Base-by-base conservation (phyloP, 116 monocot genomes). In the Dioscorea cayenensis region DNA sequence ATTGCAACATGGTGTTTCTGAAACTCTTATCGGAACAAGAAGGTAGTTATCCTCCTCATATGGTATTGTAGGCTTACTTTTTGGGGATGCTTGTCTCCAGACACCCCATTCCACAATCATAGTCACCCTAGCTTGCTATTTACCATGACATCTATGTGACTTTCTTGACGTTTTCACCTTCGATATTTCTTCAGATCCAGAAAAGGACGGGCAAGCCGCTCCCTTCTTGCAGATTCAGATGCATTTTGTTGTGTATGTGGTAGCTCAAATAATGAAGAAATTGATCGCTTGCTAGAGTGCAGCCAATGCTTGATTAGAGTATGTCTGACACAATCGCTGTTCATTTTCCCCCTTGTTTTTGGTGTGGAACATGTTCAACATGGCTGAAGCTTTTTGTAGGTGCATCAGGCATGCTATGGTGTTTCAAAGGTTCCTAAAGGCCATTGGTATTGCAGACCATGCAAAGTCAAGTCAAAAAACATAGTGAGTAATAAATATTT, bases 371-470 rank as follows among this genome's bases (percentile, higher is more conserved):
- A 55, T 16, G 3, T 55, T 55, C 16, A 71, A 36, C 16, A 28
- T 10, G 25, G 52, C 14, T 38, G 60, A 74, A 52, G 69, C 64
- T 72, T 32, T 71, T 2, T 80, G 72, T 67, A 99, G 99, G 94
- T 99, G 14, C 99, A 99, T 66, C 94, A 94, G 64, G 94, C 94
- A 60, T 99, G 99, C 77, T 99, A 99, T 85, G 99, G 99, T 75
- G 79, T 91, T 73, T 72, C 81, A 71, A 85, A 80, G 81, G 66
- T 85, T 68, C 94, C 91, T 16, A 83, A 80, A 77, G 82, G 79
- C 19, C 68, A 66, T 66, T 99, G 99, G 99, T 81, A 27, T 74
- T 94, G 99, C 73, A 84, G 91, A 79, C 89, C 94, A 36, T 99
- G 99, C 84, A 94, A 80, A 67, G 64, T 58, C 48, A 86, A 78